Conservation (phyloP, 2,329 filamentous ascomycete species). For the Coniochaeta hoffmannii region DNA sequence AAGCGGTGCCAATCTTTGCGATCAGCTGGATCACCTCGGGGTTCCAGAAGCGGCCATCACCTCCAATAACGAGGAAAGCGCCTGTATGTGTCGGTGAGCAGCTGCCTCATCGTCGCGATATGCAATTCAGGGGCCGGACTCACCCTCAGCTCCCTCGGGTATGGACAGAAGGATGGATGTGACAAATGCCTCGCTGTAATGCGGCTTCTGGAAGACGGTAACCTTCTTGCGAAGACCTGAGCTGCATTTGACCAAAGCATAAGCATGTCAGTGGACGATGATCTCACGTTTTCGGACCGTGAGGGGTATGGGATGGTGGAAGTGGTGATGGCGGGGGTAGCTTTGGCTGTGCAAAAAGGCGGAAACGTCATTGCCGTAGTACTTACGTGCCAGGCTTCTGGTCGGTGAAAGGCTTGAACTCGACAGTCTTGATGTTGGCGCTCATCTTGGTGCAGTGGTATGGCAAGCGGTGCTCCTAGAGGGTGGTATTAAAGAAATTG, state of each 20-base stretch:
- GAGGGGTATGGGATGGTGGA: conserved; percentile 3
- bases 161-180: conserved; percentile 93
- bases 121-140: conserved; percentile 13
- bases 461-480: background rate
- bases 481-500: background rate
- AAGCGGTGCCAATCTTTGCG: conserved; percentile 92
- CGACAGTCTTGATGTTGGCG: conserved; percentile 64
- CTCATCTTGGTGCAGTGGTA: conserved; percentile 48
- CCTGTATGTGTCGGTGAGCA: conserved; percentile 23
- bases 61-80: conserved; percentile 90
- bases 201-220: conserved; percentile 87
- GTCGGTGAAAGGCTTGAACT: conserved; percentile 80
- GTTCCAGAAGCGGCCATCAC: conserved; percentile 96
- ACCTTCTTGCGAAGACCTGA: conserved; percentile 99
- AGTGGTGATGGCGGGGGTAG: conserved; percentile 23
- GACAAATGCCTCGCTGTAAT: conserved; percentile 96
- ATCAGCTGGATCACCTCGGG: conserved; percentile 94
- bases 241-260: conserved; percentile 36
- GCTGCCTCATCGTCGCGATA: background rate
- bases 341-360: conserved; percentile 14
- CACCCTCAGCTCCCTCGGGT: conserved; percentile 81
- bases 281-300: background rate
- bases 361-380: conserved; percentile 2
- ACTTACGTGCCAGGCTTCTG: conserved; percentile 99
- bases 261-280: background rate